Conservation (phyloP, 2,329 filamentous ascomycete genomes). For the Paraphaeosphaeria minitans region DNA sequence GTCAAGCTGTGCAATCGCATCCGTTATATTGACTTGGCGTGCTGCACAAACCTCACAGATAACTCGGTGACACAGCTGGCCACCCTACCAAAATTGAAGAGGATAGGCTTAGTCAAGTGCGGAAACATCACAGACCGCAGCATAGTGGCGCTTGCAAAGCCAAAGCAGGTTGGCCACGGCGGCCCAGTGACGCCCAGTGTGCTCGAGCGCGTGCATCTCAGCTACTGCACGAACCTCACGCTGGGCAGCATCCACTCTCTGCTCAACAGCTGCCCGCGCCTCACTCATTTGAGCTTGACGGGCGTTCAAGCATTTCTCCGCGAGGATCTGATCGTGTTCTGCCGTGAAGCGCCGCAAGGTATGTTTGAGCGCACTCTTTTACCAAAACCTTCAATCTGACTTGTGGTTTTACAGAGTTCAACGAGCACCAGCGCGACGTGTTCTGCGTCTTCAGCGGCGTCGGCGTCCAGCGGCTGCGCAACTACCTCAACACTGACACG, state of each 20-base stretch:
- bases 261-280: slow-evolving; percentile 85
- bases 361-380: slow-evolving; percentile 28
- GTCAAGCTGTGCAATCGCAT: slow-evolving; percentile 90
- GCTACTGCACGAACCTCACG: slow-evolving; percentile 87
- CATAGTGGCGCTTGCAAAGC: slow-evolving; percentile 80
- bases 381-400: background rate
- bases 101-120: slow-evolving; percentile 95
- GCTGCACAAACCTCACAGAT: slow-evolving; percentile 87
- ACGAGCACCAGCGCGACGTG: slow-evolving; percentile 89
- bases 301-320: slow-evolving; percentile 90
- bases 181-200: slow-evolving; percentile 66
- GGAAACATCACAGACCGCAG: slow-evolving; percentile 86
- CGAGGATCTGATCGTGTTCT: slow-evolving; percentile 82
- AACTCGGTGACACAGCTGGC: slow-evolving; percentile 83
- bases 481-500: slow-evolving; percentile 69
- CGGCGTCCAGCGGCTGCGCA: slow-evolving; percentile 77
- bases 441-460: slow-evolving; percentile 97
- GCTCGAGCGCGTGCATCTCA: slow-evolving; percentile 91
- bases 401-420: slow-evolving; percentile 70
- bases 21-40: slow-evolving; percentile 96
- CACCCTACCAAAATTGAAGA: slow-evolving; percentile 86
- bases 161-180: slow-evolving; percentile 60
- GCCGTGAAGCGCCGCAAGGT: slow-evolving; percentile 81
- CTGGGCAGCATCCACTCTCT: slow-evolving; percentile 84
- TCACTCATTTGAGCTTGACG: slow-evolving; percentile 93